A percentile compares a stretch with the other conserved stretches of the same genome.
These are phyloP conservation scores for Pyrenophora graminea DNA, from an alignment of 2,329 filamentous ascomycete species.

Conservation along the genomic window DNA sequence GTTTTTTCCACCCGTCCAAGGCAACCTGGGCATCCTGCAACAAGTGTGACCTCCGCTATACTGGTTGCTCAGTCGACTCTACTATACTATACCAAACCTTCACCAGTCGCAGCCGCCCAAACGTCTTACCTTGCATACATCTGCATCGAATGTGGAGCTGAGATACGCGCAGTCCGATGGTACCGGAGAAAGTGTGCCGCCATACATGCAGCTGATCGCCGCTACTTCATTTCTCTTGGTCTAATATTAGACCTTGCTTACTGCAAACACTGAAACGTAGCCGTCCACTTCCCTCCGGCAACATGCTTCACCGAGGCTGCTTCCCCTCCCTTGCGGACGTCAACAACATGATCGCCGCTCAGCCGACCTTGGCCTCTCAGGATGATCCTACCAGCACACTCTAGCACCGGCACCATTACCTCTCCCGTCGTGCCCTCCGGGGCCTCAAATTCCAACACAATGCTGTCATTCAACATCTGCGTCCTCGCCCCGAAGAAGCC, in stretches of 20 bases:
- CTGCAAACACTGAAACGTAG: constrained; percentile 18
- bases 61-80: constrained; percentile 12
- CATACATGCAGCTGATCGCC: too few relatives aligned
- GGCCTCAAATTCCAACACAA: constrained; percentile 35
- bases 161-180: too few relatives aligned
- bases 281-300: constrained; percentile 31
- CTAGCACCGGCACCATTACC: constrained; percentile 27
- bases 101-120: too few relatives aligned
- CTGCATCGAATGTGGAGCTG: too few relatives aligned
- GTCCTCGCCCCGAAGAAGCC: constrained; percentile 46
- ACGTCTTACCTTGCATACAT: too few relatives aligned
- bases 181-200: too few relatives aligned
- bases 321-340: constrained; percentile 20
- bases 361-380: constrained; percentile 23
- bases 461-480: constrained; percentile 16
- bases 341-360: constrained; percentile 20
- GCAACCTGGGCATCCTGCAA: too few relatives aligned
- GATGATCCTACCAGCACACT: constrained; percentile 25
- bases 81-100: neutral
- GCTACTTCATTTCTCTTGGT: neutral
- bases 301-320: constrained; percentile 18
- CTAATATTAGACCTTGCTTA: neutral
- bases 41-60: neutral
- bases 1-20: too few relatives aligned
- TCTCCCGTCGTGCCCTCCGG: constrained; percentile 39